Conservation (phyloP, 768 basidiomycete genomes). For the Mycena alexandri region DNA sequence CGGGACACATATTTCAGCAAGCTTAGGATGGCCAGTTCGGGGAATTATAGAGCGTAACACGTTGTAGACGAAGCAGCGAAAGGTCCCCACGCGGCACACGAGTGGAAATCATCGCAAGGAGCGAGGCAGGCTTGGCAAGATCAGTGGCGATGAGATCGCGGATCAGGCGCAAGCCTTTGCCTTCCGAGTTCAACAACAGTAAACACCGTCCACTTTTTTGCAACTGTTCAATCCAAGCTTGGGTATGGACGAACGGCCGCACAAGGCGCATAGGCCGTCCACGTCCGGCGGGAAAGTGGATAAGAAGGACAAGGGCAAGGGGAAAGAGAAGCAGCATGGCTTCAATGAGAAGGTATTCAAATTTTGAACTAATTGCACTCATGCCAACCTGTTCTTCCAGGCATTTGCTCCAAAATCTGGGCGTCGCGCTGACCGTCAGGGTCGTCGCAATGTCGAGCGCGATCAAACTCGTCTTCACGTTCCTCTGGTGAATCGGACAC, state of each 20-base stretch:
- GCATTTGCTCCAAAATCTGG: slow-evolving; percentile 96
- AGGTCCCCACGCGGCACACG: too few species aligned
- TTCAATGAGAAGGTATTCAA: slow-evolving; percentile 86
- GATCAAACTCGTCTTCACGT: slow-evolving; percentile 97
- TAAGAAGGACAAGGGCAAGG: slow-evolving; percentile 81
- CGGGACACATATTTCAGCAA: too few species aligned
- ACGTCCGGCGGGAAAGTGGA: slow-evolving; percentile 22
- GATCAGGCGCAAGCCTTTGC: too few species aligned
- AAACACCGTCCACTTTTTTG: slow-evolving; percentile 17
- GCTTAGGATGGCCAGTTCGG: too few species aligned
- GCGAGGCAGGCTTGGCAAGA: not conserved
- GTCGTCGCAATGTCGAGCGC: slow-evolving; percentile 89
- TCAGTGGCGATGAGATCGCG: slow-evolving; percentile 15
- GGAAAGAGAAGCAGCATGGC: slow-evolving; percentile 77
- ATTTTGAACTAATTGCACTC: not conserved
- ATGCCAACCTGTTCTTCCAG: slow-evolving; percentile 50
- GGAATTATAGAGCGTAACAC: too few species aligned
- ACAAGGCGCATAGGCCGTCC: slow-evolving; percentile 86
- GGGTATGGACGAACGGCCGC: slow-evolving; percentile 79
- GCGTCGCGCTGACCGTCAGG: slow-evolving; percentile 88
- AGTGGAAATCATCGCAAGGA: too few species aligned
- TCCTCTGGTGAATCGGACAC: slow-evolving; percentile 94
- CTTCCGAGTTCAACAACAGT: not conserved
- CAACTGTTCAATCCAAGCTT: not conserved
- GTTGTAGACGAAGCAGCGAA: too few species aligned